A percentile compares a stretch with the other conserved stretches of the same genome.
Conservation (phyloP, 1,139 yeast species). For the Hyphopichia buzzinii region DNA sequence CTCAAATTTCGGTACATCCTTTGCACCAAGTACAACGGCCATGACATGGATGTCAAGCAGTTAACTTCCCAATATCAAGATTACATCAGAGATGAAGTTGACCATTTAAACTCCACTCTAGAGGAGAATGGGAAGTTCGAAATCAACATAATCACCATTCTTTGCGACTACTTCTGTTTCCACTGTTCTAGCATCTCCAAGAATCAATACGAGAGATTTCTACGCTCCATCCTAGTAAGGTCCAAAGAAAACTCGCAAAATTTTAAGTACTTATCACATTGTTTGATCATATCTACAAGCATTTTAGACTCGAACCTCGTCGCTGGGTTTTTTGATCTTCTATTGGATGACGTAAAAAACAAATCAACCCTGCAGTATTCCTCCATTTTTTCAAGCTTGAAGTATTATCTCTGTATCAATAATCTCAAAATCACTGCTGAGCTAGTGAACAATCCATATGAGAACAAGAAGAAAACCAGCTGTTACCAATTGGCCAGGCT, state of each 20-base stretch:
- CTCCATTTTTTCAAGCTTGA: not conserved
- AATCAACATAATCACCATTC: not conserved
- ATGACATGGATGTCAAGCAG: not conserved
- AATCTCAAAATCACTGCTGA: constrained; percentile 7
- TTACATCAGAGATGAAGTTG: not conserved
- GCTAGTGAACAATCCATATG: constrained; percentile 8
- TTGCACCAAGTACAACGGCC: constrained; percentile 1
- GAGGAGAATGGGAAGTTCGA: not conserved
- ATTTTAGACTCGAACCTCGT: not conserved
- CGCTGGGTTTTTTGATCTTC: not conserved
- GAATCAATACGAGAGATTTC: too few species aligned
- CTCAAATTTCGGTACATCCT: constrained; percentile 2
- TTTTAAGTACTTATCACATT: not conserved
- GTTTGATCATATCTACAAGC: not conserved
- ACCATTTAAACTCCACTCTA: not conserved
- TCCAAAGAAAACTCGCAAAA: not conserved
- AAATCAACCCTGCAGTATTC: not conserved
- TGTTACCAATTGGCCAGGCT: constrained; percentile 7
- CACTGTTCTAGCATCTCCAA: not conserved
- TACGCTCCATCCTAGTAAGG: not conserved
- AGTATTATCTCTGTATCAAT: constrained; percentile 15
- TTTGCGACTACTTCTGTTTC: not conserved
- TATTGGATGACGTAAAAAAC: not conserved
- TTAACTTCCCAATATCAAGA: not conserved
- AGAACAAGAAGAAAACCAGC: constrained; percentile 8